These are phyloP conservation scores for Hymenotorrendiella dingleyae DNA, from an alignment of 2,329 filamentous ascomycete species.

Conservation along the genomic window DNA sequence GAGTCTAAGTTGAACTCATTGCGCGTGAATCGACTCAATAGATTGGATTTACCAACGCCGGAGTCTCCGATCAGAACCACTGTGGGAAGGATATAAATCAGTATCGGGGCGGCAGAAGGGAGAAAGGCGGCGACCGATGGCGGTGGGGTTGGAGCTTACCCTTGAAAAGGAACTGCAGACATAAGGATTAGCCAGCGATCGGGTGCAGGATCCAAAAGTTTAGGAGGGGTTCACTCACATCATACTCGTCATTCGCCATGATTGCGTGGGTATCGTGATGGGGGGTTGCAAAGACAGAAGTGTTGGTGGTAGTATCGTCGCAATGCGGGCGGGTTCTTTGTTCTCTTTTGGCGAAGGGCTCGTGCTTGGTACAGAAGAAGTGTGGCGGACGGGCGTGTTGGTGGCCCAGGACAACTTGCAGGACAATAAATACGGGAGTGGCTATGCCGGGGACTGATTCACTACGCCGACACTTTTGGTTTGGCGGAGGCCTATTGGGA, in stretches of 20 bases:
- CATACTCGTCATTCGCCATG: conserved; percentile 99
- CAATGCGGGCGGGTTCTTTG: conserved; percentile 4
- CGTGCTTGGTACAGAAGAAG: too few relatives aligned
- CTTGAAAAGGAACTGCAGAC: conserved; percentile 92
- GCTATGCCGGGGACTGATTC: too few relatives aligned
- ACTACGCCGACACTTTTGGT: too few relatives aligned
- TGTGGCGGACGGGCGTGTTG: too few relatives aligned
- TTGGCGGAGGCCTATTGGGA: too few relatives aligned
- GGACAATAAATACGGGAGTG: too few relatives aligned
- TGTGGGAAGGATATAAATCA: conserved; percentile 36
- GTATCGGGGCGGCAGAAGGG: conserved; percentile 22
- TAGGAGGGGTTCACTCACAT: conserved; percentile 59
- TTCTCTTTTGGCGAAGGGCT: conserved; percentile 1
- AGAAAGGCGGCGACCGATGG: conserved; percentile 16
- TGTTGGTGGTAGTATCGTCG: conserved; percentile 9
- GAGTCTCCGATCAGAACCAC: conserved; percentile 99
- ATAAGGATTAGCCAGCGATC: too few relatives aligned
- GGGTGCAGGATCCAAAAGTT: too few relatives aligned
- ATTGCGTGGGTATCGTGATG: conserved; percentile 34
- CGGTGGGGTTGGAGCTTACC: conserved; percentile 46
- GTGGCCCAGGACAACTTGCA: too few relatives aligned
- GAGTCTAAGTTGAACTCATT: conserved; percentile 99
- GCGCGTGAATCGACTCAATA: conserved; percentile 97
- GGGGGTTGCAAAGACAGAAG: conserved; percentile 12
- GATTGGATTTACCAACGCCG: conserved; percentile 99